Percentiles rank a stretch among this genome's conserved stretches.
These are phyloP conservation scores for Mortierella sp. DNA, from an alignment of 371 early-diverging fungal genomes.

Conservation along the genomic window DNA sequence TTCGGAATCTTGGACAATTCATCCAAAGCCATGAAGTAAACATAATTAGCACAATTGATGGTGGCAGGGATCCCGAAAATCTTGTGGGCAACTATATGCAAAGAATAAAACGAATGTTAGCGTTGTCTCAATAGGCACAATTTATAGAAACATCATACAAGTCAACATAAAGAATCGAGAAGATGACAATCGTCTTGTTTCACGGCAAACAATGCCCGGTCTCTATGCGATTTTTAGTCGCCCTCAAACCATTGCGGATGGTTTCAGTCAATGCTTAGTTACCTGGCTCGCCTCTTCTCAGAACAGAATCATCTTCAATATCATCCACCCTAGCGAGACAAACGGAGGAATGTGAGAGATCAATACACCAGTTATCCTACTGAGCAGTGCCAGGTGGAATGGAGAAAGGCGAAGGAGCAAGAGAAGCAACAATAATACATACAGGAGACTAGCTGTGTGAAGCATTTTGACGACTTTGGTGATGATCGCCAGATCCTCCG, in stretches of 20 bases:
- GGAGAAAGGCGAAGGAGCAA: not conserved
- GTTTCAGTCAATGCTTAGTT: not conserved
- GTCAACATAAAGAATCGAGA: not conserved
- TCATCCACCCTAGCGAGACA: constrained; percentile 85
- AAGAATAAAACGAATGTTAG: not conserved
- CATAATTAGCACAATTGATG: constrained; percentile 96
- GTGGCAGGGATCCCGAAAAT: constrained; percentile 92
- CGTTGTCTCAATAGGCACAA: not conserved
- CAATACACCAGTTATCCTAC: not conserved
- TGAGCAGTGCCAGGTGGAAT: too few species aligned
- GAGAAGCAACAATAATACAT: constrained; percentile 31
- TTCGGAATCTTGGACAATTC: constrained; percentile 78
- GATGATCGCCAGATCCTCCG: constrained; percentile 72
- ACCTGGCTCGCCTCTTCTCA: constrained; percentile 91
- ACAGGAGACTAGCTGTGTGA: constrained; percentile 93
- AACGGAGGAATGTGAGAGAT: not conserved
- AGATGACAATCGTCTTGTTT: too few species aligned
- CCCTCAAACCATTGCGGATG: too few species aligned
- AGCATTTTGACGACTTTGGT: constrained; percentile 91
- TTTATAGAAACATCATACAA: too few species aligned
- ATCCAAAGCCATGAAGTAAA: constrained; percentile 91
- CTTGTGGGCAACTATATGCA: constrained; percentile 84
- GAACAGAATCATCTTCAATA: constrained; percentile 90
- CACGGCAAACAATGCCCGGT: too few species aligned
- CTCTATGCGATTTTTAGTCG: too few species aligned